A percentile compares a stretch with the other conserved stretches of the same genome.
These are phyloP conservation scores for Apiospora hydei DNA, from an alignment of 2,329 filamentous ascomycete genomes.

Conservation along the genomic window DNA sequence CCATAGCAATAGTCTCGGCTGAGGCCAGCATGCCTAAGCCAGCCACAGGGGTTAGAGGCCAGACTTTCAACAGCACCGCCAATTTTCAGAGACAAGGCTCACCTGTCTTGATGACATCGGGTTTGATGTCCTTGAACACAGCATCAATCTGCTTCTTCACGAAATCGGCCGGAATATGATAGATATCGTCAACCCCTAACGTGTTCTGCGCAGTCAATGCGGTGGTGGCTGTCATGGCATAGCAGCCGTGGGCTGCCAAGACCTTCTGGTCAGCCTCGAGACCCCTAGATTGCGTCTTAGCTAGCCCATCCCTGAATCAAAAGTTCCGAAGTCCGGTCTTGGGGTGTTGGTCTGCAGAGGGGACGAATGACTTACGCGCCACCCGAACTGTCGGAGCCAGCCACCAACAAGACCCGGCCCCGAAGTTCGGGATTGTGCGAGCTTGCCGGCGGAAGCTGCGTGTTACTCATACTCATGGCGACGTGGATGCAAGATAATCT, in stretches of 20 bases:
- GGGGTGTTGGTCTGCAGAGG: background rate
- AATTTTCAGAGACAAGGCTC: conserved; percentile 36
- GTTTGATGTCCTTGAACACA: conserved; percentile 81
- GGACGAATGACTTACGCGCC: conserved; percentile 66
- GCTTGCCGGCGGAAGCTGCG: conserved; percentile 5
- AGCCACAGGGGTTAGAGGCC: conserved; percentile 2
- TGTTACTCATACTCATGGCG: background rate
- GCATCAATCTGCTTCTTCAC: conserved; percentile 86
- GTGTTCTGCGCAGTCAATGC: conserved; percentile 98
- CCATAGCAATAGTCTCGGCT: conserved; percentile 70
- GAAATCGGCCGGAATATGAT: conserved; percentile 79
- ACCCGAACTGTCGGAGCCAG: conserved; percentile 77
- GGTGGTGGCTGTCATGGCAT: conserved; percentile 95
- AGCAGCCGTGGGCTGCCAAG: conserved; percentile 88
- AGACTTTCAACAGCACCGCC: background rate
- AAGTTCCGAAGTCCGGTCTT: background rate
- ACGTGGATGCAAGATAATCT: background rate
- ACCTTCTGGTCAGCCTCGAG: conserved; percentile 97
- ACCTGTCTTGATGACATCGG: conserved; percentile 94
- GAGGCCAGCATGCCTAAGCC: conserved; percentile 81
- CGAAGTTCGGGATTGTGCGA: conserved; percentile 23
- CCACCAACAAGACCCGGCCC: conserved; percentile 70
- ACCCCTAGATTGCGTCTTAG: conserved; percentile 63
- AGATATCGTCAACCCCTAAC: conserved; percentile 80
- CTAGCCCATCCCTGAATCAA: background rate